Base-by-base conservation (phyloP, 805 yeast species). In the Metschnikowia baotianmanensis region DNA sequence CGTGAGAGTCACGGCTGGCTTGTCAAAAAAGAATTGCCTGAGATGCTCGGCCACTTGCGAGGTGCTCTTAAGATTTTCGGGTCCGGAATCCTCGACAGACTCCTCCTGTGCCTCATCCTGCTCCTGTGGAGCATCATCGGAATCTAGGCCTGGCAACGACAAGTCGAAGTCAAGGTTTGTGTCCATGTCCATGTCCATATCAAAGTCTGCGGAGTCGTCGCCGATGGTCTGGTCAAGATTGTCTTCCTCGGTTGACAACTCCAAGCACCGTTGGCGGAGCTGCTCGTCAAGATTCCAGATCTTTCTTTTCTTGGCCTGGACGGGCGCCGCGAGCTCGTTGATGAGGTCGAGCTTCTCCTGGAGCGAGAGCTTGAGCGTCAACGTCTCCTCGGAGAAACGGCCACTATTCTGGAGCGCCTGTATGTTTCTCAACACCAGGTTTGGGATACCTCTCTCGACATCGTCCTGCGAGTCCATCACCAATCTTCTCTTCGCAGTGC, bases 1-100 rank as follows among this genome's bases (percentile, higher is more conserved):
- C 10, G 63, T 67, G 24, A 70, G 59, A 26, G 62, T 59, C 15
- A 67, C 50, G 25, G 47, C 42, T 2, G 50, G 45, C 26, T 38
- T 48, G 11, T 47, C 56, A n/a, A 26, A 38, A 38, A 73, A 61
- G 16, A 61, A 48, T 2, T 54, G 53, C 36, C 75, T 63, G 17
- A 81, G 59, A 5, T 69, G 66, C 9, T 57, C 57, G 0, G 84
- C 86, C 7, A 83, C 69, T 47, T 76, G 73, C 3, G 66, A 57
- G 0, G 88, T 81, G 5, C 80, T 63, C 45, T 69, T 65, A 3
- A 80, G 68, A 20, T 69, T 63, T 13, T 48, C 67, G 5, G 48
- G 40, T 1, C 34, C 36, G n/a, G 29, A 24, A 13, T 23, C 31
- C 23, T 34, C 36, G 16, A n/a, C 28, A 23, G 25, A 10, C 28